Base-by-base conservation (phyloP, 1,139 yeast genomes). In the Kodamaea derodonti region DNA sequence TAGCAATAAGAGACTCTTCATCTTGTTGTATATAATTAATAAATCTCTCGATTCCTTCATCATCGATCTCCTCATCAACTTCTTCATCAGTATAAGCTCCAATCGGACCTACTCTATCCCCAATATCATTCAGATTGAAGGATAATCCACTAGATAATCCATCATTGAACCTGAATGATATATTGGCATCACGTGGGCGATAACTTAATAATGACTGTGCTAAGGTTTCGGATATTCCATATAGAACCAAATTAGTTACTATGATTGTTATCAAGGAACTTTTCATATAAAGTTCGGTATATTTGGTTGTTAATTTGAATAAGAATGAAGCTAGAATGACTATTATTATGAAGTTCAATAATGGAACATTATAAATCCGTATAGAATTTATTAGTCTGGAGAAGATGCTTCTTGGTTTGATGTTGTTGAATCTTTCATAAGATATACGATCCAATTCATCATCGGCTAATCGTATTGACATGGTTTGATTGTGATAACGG, bases 221-320 rank as follows among this genome's bases (percentile, higher is more conserved):
- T 41, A 88, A 58, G 0, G 92, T 79, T 53, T 90, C 98, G 0
- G 97, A 88, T 7, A 88, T 78, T 0, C 96, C 97, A 54, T 81
- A 86, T 4, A 90, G 64, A 10, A 90, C 78, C 26, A 85, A 63
- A 52, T 90, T 90, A 1, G 97, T 81, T n/a, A 83, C 77, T 37
- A 86, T 75, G 31, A 90, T 85, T 4, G 97, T 88, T 13, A 84
- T 54, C 18, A 88, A 58, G 1, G 94, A 81, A 36, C 78, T 78
- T 41, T 65, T 69, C 48, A 74, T 72, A 55, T 88, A 88, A 34
- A 86, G 55, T n/a, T 65, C 69, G 33, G 79, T 78, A 51, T 82
- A 83, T 34, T 70, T 69, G 20, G 75, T 65, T 3, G 84, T 75
- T 31, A 80, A 61, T 41, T 69, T 73, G 36, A 71, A 49, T 11